Base-by-base conservation (phyloP, 345 rosid genomes). In the Pistacia integerrima region DNA sequence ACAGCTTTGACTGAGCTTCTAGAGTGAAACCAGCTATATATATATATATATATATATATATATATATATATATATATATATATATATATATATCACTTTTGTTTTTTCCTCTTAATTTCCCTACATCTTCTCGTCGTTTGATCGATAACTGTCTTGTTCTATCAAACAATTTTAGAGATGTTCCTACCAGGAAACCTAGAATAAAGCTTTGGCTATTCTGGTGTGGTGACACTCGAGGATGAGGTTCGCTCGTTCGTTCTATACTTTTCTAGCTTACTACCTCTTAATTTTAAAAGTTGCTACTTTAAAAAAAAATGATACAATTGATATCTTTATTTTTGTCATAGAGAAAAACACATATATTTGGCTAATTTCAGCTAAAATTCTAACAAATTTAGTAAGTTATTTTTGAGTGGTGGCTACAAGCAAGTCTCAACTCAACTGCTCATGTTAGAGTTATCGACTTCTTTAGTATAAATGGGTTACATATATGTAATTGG, bases 1-100 rank as follows among this genome's bases (percentile, higher is more conserved):
- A 94, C 97, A 90, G 73, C 78, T 90, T 51, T 94, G 98, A 97
- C 84, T 94, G 80, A 94, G 98, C 88, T 94, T 94, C 68, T 94
- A 97, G 97, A 89, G 97, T 64, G 98, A 94, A 87, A 97, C 25
- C 25, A 25, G 25, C 25, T 94, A 35, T 97, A 94, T 94, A 94
- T 81, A 94, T 94, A 35, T 94, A 94, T 76, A 89, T 88, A 71
- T 30, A 51, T 61, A 35, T 94, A 94, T 76, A 89, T 88, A 71
- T 30, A 51, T 61, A 35, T 94, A 94, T 76, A 89, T 88, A 71
- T 30, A 51, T 61, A n/a, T 94, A 35, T 97, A 94, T 94, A 94
- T 81, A 94, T 94, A 35, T 94, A 94, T 76, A 89, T 88, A 71
- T 30, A 51, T 61, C 25, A 18, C 22, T n/a, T 16, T n/a, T 62